These are phyloP conservation scores for Melastoma malabathricum DNA, from an alignment of 345 rosid species.

Conservation along the genomic window DNA sequence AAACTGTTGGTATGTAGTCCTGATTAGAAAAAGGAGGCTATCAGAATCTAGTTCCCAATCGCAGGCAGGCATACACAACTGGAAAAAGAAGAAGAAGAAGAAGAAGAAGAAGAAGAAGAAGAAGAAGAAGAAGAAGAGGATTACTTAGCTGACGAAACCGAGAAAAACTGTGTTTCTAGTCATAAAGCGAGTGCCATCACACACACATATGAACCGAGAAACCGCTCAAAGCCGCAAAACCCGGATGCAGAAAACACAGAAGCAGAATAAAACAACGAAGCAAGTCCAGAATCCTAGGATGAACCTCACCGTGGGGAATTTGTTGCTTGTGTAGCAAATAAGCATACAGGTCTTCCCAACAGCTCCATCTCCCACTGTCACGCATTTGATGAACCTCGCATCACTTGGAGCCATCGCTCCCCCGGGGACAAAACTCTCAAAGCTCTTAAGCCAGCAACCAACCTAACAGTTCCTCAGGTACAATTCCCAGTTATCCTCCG, in stretches of 20 bases:
- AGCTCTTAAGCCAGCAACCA: too few relatives aligned
- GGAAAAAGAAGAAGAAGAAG: too few relatives aligned
- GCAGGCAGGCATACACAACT: too few relatives aligned
- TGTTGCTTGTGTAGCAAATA: constrained; percentile 11
- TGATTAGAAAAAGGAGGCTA: not conserved
- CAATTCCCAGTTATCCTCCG: constrained; percentile 21
- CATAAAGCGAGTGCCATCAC: too few relatives aligned
- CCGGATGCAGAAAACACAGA: constrained; percentile 1
- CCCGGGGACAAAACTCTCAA: not conserved
- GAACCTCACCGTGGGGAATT: constrained; percentile 6
- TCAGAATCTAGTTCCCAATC: not conserved
- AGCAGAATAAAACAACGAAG: not conserved
- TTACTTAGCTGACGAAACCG: too few relatives aligned
- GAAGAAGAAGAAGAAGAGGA: not conserved
- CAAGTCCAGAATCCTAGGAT: constrained; percentile 1
- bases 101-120: too few relatives aligned
- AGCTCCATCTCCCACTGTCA: constrained; percentile 11
- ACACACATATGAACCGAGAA: too few relatives aligned
- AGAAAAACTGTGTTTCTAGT: too few relatives aligned
- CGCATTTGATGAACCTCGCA: constrained; percentile 13
- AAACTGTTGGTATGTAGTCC: constrained; percentile 11
- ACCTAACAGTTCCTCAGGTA: too few relatives aligned
- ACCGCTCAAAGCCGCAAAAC: not conserved
- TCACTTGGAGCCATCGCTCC: constrained; percentile 41
- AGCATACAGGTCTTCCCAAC: constrained; percentile 12